Evolutionary conservation across 2,329 filamentous ascomycete genomes (phyloP).

Genomic region (Penicillium corylophilum): DNA sequence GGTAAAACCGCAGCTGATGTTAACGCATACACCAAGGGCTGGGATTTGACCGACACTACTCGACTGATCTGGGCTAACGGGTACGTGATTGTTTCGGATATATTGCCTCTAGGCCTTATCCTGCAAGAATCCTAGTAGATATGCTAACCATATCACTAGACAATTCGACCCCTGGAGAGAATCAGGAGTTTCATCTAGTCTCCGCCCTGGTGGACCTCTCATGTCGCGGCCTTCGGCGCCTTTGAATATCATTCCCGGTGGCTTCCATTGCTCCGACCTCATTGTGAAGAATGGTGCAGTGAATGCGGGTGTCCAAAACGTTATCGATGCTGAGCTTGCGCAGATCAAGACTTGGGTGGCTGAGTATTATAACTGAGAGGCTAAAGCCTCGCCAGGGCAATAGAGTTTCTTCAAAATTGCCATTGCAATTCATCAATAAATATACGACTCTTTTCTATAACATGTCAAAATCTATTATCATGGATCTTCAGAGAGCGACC

Average conservation of each 20-base stretch:
- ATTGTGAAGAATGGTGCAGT: slow-evolving; percentile 46
- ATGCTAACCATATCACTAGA: slow-evolving; percentile 19
- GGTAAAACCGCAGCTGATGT: slow-evolving; percentile 51
- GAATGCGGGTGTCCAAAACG: slow-evolving; percentile 49
- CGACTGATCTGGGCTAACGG: slow-evolving; percentile 60
- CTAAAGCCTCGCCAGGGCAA: neutral
- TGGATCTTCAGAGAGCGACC: neutral
- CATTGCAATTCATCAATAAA: neutral
- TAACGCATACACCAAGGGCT: slow-evolving; percentile 58
- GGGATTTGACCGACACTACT: slow-evolving; percentile 52
- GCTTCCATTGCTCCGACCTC: slow-evolving; percentile 58
- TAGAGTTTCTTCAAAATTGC: neutral
- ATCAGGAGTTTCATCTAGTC: slow-evolving; percentile 53
- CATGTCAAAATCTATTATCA: neutral
- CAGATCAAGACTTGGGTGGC: slow-evolving; percentile 56
- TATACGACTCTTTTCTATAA: neutral
- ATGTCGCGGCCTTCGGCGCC: slow-evolving; percentile 49
- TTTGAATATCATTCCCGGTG: slow-evolving; percentile 54
- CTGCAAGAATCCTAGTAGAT: neutral
- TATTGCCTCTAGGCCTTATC: neutral
- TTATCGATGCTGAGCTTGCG: slow-evolving; percentile 51
- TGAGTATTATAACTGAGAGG: slow-evolving; percentile 39
- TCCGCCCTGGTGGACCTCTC: slow-evolving; percentile 57
- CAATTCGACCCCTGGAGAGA: slow-evolving; percentile 62
- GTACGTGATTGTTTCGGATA: slow-evolving; percentile 20